Base-by-base conservation (phyloP, 805 yeast species). In the Barnettozyma californica region DNA sequence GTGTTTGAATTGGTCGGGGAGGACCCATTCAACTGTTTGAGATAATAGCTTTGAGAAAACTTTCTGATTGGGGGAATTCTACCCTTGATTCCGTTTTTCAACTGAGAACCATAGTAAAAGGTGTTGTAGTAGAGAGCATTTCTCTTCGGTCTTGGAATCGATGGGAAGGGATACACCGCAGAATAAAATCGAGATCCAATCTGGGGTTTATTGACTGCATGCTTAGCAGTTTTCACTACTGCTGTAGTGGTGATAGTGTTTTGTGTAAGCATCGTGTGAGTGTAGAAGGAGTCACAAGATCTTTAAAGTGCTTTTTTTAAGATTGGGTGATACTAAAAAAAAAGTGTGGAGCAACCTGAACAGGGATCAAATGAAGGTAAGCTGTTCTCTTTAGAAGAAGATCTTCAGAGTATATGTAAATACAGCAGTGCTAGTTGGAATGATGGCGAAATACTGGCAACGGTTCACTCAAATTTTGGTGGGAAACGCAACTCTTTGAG, bases 71-170 rank as follows among this genome's bases (percentile, higher is more conserved):
- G 61, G 11, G 63, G 64, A n/a, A 60, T 44, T 31, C 59, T 54
- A 23, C 57, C 62, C 51, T 50, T 57, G 57, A 50, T 61, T 23
- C 55, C 67, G 57, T 57, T 59, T 59, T 50, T 59, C 50, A 58
- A 50, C 48, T 59, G 60, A 9, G 70, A 61, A 65, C 77, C 73
- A 19, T 72, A 57, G 48, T 62, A 58, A 45, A 56, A 59, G 2
- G 62, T 64, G 43, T 75, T 71, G 62, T 78, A 77, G 60, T 78
- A 77, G 41, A 77, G 68, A 1, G 73, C 74, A 45, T 73, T 75
- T 53, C 82, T 63, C 61, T 76, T 79, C 7, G 84, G 82, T 49
- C 82, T 67, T 3, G 84, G 82, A 44, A 79, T 75, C 53, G 68
- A 69, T 1, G 84, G 82, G 56, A 79, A 76, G 13, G 65, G 68